Evolutionary conservation across 805 yeast species (phyloP).

Genomic region (Zygosaccharomyces kombuchaensis): DNA sequence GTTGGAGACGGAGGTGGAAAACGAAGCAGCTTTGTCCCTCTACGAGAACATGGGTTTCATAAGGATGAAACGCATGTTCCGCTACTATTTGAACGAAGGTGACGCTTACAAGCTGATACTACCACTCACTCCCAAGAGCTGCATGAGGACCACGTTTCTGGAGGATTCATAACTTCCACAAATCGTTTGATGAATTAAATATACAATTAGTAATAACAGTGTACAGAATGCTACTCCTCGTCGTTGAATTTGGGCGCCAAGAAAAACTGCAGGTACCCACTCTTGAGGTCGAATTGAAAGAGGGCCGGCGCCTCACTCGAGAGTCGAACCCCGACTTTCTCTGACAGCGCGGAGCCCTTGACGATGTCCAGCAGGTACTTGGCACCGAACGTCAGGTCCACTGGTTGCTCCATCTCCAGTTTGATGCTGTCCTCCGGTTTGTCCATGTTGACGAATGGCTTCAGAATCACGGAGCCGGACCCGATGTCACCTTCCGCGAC

Average conservation of each 20-base stretch:
- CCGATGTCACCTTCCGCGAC: constrained; percentile 90
- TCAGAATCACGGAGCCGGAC: constrained; percentile 76
- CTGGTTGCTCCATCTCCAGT: constrained; percentile 81
- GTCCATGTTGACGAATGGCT: constrained; percentile 79
- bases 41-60: constrained; percentile 77
- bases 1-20: constrained; percentile 86
- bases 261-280: constrained; percentile 92
- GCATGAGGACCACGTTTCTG: constrained; percentile 52
- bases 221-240: constrained; percentile 47
- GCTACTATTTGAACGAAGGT: constrained; percentile 87
- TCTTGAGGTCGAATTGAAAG: constrained; percentile 78
- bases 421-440: constrained; percentile 69
- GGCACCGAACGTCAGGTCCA: constrained; percentile 83
- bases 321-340: constrained; percentile 74
- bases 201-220: not conserved
- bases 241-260: constrained; percentile 97
- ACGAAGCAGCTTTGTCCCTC: constrained; percentile 60
- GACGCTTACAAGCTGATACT: constrained; percentile 87
- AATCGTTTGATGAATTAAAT: constrained; percentile 1
- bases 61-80: constrained; percentile 66
- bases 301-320: constrained; percentile 91
- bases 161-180: constrained; percentile 13
- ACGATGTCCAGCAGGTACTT: constrained; percentile 88
- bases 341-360: constrained; percentile 78
- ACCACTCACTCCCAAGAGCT: constrained; percentile 64